Evolutionary conservation across 1,284 basidiomycete genomes (phyloP), one percentile per base, ranked within the genome.

Genomic region (Sanghuangporus baumii): DNA sequence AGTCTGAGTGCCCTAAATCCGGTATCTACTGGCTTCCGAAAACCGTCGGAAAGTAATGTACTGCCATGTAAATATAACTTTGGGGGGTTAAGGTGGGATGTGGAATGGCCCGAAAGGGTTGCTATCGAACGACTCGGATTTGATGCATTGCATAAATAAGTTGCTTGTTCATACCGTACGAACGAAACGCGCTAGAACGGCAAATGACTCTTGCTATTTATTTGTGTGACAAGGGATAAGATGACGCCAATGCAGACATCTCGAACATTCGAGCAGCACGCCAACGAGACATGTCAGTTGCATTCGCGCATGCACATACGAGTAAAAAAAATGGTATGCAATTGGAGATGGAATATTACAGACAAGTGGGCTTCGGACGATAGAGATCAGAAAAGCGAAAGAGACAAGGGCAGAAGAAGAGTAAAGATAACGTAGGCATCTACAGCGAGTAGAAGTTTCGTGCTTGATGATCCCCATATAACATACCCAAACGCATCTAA

Each of bases 1-100:
- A 41, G 26, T 47, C 54, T 46, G 41, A 40, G n/a, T 65, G 64
- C 26, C 61, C 61, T 1, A 51, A 43, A 4, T 36, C 55, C 9
- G 64, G 64, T 14, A 59, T 65, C 48, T n/a, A 56, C 36, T 65
- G 58, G 47, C 52, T 58, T 9, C 56, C 55, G 20, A 65, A 65
- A 57, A 55, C 36, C 20, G 41, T 63, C 16, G 64, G 43, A 9
- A 58, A 58, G 14, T 58, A 31, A 58, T 14, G 12, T 14, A 20
- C 50, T 20, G 12, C 11, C 50, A 26, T 26, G 23, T 26, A 26
- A 26, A 26, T 26, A 26, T 26, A 26, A 26, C 16, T n/a, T 46
- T 18, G 14, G 3, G 3, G 43, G 14, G 14, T 3, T 14, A 18
- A n/a, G n/a, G n/a, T n/a, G n/a, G n/a, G n/a, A n/a, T 46, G 14